Evolutionary conservation across 371 early-diverging fungal species (phyloP).

Genomic region (Furculomyces boomerangus): DNA sequence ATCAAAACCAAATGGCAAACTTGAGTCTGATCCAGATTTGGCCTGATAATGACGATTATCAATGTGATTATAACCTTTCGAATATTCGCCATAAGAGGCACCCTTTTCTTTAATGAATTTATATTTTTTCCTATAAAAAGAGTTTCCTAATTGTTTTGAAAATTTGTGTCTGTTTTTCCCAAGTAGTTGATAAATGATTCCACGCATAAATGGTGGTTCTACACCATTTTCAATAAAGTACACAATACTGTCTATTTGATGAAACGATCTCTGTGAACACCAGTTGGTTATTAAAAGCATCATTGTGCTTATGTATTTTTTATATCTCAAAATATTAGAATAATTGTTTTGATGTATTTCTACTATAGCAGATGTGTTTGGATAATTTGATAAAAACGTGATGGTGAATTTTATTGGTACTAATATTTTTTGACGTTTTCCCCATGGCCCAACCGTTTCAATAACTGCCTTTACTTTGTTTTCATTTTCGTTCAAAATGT

Average conservation of each 20-base stretch:
- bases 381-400: not conserved
- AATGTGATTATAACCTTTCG: too few species aligned
- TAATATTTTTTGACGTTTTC: not conserved
- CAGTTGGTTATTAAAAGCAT: not conserved
- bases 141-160: too few species aligned
- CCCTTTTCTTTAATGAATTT: too few species aligned
- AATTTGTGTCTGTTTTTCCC: too few species aligned
- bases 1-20: too few species aligned
- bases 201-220: not conserved
- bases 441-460: not conserved
- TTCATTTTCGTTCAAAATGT: too few species aligned
- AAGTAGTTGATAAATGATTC: not conserved
- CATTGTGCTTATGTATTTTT: not conserved
- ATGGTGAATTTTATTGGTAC: not conserved
- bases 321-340: not conserved
- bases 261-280: not conserved
- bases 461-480: not conserved
- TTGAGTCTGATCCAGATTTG: too few species aligned
- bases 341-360: not conserved
- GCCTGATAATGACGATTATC: too few species aligned
- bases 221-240: not conserved
- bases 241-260: not conserved
- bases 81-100: too few species aligned
- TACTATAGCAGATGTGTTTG: not conserved
- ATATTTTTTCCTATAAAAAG: too few species aligned